These are phyloP conservation scores for Thermomyces lanuginosus DNA, from an alignment of 2,329 filamentous ascomycete species.

Conservation along the genomic window DNA sequence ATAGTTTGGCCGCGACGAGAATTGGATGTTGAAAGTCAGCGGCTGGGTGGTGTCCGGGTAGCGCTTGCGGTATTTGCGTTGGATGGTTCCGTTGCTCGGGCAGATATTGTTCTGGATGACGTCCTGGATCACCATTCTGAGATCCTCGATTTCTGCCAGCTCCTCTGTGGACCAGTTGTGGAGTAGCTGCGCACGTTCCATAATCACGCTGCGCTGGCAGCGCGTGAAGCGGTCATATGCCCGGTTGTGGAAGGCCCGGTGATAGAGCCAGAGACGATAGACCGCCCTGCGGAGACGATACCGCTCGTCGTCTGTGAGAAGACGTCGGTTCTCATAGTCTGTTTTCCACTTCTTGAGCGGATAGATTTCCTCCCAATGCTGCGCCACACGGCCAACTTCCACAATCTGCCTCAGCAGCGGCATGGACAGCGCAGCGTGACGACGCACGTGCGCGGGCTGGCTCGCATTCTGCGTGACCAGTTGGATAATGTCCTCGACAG, in stretches of 20 bases:
- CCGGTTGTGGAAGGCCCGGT: conserved; percentile 41
- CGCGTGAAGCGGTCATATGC: conserved; percentile 36
- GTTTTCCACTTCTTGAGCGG: conserved; percentile 47
- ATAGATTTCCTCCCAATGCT: conserved; percentile 45
- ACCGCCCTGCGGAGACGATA: conserved; percentile 39
- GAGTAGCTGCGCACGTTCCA: conserved; percentile 39
- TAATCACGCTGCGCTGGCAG: conserved; percentile 28
- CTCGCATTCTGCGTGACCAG: conserved; percentile 44
- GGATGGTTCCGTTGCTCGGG: conserved; percentile 44
- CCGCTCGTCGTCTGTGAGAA: conserved; percentile 35
- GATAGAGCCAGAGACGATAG: conserved; percentile 46
- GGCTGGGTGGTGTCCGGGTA: conserved; percentile 35
- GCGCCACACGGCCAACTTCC: conserved; percentile 37
- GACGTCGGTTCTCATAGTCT: conserved; percentile 39
- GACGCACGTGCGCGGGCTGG: conserved; percentile 40
- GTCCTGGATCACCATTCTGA: conserved; percentile 39
- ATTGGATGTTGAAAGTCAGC: conserved; percentile 37
- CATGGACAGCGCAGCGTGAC: conserved; percentile 37
- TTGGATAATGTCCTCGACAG: conserved; percentile 42
- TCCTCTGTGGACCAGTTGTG: conserved; percentile 43
- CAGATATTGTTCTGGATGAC: conserved; percentile 43
- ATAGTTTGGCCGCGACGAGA: conserved; percentile 20
- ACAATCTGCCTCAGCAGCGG: conserved; percentile 41
- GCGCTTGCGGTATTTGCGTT: conserved; percentile 42
- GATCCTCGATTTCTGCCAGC: conserved; percentile 43